Conservation (phyloP, 208 protist species). For the Leptomonas pyrrhocoris region DNA sequence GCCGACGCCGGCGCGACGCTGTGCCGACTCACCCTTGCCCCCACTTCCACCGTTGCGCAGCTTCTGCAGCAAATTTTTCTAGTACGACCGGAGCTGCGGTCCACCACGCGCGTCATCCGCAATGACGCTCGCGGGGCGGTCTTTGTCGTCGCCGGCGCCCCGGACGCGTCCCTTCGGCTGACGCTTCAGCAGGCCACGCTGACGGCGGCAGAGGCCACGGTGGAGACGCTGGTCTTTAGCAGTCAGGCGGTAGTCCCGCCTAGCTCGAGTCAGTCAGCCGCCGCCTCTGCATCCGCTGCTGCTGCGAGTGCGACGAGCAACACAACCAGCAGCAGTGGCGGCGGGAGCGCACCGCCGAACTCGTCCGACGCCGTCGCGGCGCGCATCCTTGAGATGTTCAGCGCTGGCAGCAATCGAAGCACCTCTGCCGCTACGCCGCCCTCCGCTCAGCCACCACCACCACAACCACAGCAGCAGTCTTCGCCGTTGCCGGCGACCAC, state of each 20-base stretch:
- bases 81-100: constrained; percentile 4
- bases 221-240: constrained; percentile 24
- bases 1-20: constrained; percentile 6
- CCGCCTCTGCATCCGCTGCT: not conserved
- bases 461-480: not conserved
- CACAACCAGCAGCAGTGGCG: not conserved
- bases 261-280: not conserved
- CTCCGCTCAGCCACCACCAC: not conserved
- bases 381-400: constrained; percentile 7
- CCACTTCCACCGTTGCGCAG: constrained; percentile 14
- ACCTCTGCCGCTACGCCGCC: too few species aligned
- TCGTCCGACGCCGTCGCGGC: not conserved
- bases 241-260: not conserved
- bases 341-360: not conserved
- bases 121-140: constrained; percentile 20
- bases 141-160: not conserved
- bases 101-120: not conserved
- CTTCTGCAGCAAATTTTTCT: not conserved
- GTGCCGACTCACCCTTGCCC: constrained; percentile 1
- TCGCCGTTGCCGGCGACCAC: not conserved
- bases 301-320: not conserved
- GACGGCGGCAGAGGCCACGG: not conserved
- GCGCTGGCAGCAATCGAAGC: not conserved
- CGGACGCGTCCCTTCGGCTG: not conserved
- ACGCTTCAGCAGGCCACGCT: constrained; percentile 17